Conservation (phyloP, 768 basidiomycete species). For the Termitomyces sp. region DNA sequence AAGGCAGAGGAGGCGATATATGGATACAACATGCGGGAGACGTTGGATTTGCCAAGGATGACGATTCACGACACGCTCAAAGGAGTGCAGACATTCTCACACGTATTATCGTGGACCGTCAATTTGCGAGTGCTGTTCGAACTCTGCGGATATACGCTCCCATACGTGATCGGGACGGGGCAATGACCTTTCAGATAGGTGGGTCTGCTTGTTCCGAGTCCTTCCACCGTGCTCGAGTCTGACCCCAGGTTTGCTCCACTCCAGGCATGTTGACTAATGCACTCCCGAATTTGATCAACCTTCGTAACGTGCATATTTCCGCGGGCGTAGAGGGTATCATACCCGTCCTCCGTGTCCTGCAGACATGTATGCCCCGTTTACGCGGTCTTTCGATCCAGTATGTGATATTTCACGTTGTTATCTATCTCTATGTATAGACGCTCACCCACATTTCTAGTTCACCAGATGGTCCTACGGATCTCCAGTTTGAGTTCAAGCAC, state of each 20-base stretch:
- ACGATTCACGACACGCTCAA: conserved; percentile 52
- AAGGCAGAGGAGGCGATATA: conserved; percentile 14
- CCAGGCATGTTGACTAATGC: conserved; percentile 69
- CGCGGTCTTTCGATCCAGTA: conserved; percentile 57
- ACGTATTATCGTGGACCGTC: conserved; percentile 55
- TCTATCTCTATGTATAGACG: background rate
- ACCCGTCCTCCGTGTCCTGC: conserved; percentile 50
- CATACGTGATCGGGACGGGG: conserved; percentile 40
- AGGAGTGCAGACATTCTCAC: conserved; percentile 72
- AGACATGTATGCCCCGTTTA: conserved; percentile 47
- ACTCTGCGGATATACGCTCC: conserved; percentile 59
- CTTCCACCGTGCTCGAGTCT: background rate
- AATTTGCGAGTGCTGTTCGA: conserved; percentile 55
- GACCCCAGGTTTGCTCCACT: background rate
- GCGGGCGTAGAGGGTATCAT: conserved; percentile 51
- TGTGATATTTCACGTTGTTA: conserved; percentile 6
- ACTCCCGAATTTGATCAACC: conserved; percentile 56
- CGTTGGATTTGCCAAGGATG: conserved; percentile 23
- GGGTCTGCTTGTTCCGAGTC: conserved; percentile 8
- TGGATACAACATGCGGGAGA: conserved; percentile 13
- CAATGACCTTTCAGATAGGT: conserved; percentile 67
- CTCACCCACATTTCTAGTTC: conserved; percentile 27
- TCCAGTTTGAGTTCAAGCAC: conserved; percentile 49
- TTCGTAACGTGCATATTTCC: conserved; percentile 60
- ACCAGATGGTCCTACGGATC: conserved; percentile 39